Conservation (phyloP, 305 asterid species). For the Fraxinus sp. region DNA sequence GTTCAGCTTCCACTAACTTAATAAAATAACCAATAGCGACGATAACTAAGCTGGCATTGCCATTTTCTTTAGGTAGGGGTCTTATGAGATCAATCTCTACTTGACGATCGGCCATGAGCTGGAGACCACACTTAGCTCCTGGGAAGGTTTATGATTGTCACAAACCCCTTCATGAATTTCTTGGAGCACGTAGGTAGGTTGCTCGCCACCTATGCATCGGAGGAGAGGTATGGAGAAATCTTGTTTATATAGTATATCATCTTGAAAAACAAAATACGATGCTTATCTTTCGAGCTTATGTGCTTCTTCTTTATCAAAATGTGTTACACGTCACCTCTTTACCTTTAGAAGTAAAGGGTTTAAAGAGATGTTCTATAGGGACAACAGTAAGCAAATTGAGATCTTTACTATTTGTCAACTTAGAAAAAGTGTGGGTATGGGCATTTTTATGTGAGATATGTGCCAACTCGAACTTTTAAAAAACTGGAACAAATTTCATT, state of each 20-base stretch:
- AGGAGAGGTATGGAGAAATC: neutral
- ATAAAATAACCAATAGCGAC: neutral
- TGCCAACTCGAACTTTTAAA: neutral
- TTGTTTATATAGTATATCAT: too few relatives aligned
- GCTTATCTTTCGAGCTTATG: neutral
- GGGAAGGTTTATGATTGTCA: neutral
- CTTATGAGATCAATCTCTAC: neutral
- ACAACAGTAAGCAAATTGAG: neutral
- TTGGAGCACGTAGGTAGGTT: neutral
- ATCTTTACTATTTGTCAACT: neutral
- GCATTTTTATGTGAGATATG: neutral
- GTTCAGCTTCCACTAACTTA: neutral
- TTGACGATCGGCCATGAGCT: neutral
- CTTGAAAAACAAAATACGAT: neutral
- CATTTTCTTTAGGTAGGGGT: neutral
- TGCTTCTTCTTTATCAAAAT: neutral
- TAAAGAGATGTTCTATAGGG: neutral
- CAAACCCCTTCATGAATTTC: neutral
- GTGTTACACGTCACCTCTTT: too few relatives aligned
- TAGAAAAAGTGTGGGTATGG: neutral
- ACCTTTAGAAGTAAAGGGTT: too few relatives aligned
- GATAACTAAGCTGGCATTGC: neutral
- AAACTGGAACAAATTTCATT: neutral
- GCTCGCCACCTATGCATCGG: neutral
- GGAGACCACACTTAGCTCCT: neutral